Base-by-base conservation (phyloP, 805 yeast species). In the Yarrowia yakushimensis region DNA sequence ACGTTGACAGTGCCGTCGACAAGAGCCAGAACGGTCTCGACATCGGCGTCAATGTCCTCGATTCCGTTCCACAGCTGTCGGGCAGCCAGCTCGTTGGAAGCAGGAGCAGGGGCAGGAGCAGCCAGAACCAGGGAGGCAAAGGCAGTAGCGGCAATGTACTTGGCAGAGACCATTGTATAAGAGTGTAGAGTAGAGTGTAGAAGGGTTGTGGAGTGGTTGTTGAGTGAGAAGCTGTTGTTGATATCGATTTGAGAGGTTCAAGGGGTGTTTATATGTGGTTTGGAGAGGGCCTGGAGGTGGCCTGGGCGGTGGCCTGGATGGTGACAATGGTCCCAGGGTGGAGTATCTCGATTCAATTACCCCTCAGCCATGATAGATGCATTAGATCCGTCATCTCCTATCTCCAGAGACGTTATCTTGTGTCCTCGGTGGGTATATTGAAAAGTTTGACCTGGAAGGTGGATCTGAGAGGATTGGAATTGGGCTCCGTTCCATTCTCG, bases 61-160 rank as follows among this genome's bases (percentile, higher is more conserved):
- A 41, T 39, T 5, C 15, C 61, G 39, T 39, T 41, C 39, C 28
- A 30, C 39, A 55, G 48, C 39, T 55, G 61, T 18, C 61, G 46
- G 23, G 18, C 30, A 36, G 30, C 42, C n/a, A 52, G 43, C 37
- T 27, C 37, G 39, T 27, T 36, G 20, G 45, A 20, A 27, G 46
- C 60, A n/a, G 46, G 48, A 23, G 42, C 59, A 31, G 37, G 39
- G 34, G 55, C 55, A n/a, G 61, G 61, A 28, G 61, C 61, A 22
- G 61, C 61, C 15, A 39, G 48, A 28, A 39, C 61, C 30, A 41
- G 22, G 30, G 61, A 22, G 37, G 61, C 46, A 17, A 33, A 43
- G 33, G 48, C 33, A 12, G 48, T 17, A 17, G 48, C 48, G 48
- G 48, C 33, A 17, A 43, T 25, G 48, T 25, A 43, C 48, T 43